Base-by-base conservation (phyloP, 257 asterid genomes). In the Henckelia pumila region DNA sequence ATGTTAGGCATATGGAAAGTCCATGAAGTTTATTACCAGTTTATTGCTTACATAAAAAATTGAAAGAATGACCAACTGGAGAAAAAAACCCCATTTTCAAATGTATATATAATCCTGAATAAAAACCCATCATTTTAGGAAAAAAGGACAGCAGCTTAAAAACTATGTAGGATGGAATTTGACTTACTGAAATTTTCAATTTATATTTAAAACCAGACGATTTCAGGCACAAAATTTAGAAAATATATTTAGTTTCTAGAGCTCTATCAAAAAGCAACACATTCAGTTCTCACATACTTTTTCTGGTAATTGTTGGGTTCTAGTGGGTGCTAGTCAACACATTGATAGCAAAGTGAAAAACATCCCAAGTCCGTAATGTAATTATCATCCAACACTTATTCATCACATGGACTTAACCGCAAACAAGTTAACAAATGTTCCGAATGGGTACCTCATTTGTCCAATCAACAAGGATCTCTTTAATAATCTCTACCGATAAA, bases 401-500 rank as follows among this genome's bases (percentile, higher is more conserved):
- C 4, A 55, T 21, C 29, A 9, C 23, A 0, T 3, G 29, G 50
- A 72, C 60, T 59, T 49, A 14, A 37, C 10, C 20, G 24, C 33
- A 66, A 64, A 9, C 61, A 73, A 59, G 29, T 63, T 59, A 44
- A 49, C 40, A 40, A 49, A 66, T 6, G 20, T n/a, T 60, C 60
- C 11, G 0, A 19, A 63, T 13, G 25, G 66, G 56, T 76, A 94
- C 98, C 96, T 84, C 86, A 58, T 87, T 74, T 55, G 91, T 93
- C 99, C 99, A 94, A 68, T 75, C 74, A 21, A 72, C 71, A 56
- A 94, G 84, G 71, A 19, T 76, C 71, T 69, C 80, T 75, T 82
- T 81, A 30, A 91, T 84, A 71, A 82, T 89, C 68, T 86, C 96
- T 88, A 91, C 83, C 30, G 91, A 84, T 50, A 94, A 67, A 1